Evolutionary conservation across 2,329 filamentous ascomycete species (phyloP), one percentile per base, ranked within the genome.

Genomic region (Aspergillus floridensis): DNA sequence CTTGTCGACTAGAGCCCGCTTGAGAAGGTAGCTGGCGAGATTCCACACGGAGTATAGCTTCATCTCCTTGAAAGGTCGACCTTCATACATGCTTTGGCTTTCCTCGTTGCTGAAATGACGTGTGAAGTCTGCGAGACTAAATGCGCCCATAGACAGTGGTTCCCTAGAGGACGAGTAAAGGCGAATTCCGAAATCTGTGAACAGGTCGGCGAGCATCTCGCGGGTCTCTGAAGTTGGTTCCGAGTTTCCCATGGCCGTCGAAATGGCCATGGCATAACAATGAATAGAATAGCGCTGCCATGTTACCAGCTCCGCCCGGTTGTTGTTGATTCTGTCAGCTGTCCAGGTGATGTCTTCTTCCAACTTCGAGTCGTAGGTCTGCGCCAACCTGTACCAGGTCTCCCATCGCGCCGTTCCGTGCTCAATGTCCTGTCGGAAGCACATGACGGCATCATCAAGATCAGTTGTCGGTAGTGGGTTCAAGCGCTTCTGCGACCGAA

Each of bases 301-400:
- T 54, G 86, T 86, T 24, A 92, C 84, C 49, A 96, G 76, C 59
- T 96, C 91, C 4, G 80, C 78, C 57, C 89, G 87, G 67, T 89
- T 88, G 71, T 90, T 93, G 76, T 96, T 96, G 76, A 96, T 88
- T 75, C 96, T 96, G 66, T 96, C 92, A 0, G 92, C 90, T 21
- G 88, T 90, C 92, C 92, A 96, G 5, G 93, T 85, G 5, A 96
- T 90, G 6, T 88, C 86, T 73, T 96, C 92, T 63, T 96, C 92
- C 14, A 96, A 80, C 68, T 96, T 92, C 53, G 91, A 89, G 74
- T 96, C 92, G 68, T 92, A 93, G 52, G 90, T 91, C 73, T 96
- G 92, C 0, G 89, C 92, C 24, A 96, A 83, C 12, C 91, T 86
- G 73, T 93, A 95, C 92, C 92, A 96, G 0, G 90, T 89, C 72